A percentile compares a stretch with the other conserved stretches of the same genome.
Conservation (phyloP, 176 grass and related monocot species). For the Triticum turgidum region DNA sequence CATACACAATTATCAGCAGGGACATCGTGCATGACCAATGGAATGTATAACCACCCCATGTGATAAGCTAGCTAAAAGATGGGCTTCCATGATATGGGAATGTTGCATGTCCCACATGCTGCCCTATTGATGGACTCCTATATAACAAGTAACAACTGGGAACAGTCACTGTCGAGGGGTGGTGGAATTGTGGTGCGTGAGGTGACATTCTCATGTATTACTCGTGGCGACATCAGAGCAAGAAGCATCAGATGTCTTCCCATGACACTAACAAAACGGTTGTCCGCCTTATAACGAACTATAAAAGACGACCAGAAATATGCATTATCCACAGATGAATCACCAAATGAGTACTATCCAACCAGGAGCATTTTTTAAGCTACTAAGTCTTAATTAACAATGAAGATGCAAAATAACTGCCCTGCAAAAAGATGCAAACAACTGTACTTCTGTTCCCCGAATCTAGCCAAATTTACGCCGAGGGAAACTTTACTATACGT, state of each 20-base stretch:
- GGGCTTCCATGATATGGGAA: not conserved
- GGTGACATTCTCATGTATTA: not conserved
- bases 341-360: not conserved
- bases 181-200: not conserved
- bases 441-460: no score
- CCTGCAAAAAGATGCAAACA: not conserved
- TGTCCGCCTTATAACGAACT: not conserved
- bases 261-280: not conserved
- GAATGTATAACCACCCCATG: not conserved
- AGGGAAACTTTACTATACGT: not conserved
- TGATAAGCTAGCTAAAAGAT: not conserved
- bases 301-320: not conserved
- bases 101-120: not conserved
- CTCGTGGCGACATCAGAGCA: not conserved
- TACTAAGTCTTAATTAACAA: not conserved
- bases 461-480: no score
- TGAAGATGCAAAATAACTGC: not conserved
- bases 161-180: not conserved
- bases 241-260: not conserved
- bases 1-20: not conserved
- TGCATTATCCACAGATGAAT: not conserved
- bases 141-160: not conserved
- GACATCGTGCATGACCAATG: not conserved
- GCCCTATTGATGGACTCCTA: not conserved
- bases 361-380: not conserved